Conservation (phyloP, 2,329 filamentous ascomycete genomes). For the Aspergillus floridensis region DNA sequence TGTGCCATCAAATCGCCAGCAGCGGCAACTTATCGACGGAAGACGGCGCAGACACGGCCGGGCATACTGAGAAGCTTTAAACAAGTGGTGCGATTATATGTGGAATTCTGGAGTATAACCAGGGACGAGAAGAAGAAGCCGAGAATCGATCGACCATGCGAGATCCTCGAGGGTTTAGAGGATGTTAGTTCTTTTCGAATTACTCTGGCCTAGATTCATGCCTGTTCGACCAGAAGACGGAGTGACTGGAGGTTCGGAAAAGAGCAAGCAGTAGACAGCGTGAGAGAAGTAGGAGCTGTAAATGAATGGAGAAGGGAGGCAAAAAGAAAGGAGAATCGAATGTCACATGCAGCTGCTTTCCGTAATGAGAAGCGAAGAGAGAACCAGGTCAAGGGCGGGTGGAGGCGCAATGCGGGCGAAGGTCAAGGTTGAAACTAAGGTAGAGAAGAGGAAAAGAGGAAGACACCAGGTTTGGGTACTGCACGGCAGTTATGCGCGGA, state of each 20-base stretch:
- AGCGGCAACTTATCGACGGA: conserved; percentile 22
- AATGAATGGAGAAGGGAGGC: not conserved
- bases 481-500: not conserved
- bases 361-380: conserved; percentile 11
- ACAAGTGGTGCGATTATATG: not conserved
- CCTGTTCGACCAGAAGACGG: not conserved
- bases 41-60: conserved; percentile 17
- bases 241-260: not conserved
- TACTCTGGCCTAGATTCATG: not conserved
- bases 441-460: conserved; percentile 1
- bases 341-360: conserved; percentile 16
- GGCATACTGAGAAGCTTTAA: conserved; percentile 16
- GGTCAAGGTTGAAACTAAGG: not conserved
- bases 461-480: not conserved
- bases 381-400: not conserved
- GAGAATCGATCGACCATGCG: not conserved
- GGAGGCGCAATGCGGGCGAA: conserved; percentile 14
- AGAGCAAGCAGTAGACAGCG: conserved; percentile 8
- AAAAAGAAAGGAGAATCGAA: conserved; percentile 14
- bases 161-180: not conserved
- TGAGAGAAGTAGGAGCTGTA: conserved; percentile 2
- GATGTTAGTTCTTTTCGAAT: not conserved
- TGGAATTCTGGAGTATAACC: not conserved
- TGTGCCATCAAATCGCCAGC: conserved; percentile 24
- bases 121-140: not conserved